phyloP scores from a whole-genome alignment of 768 basidiomycete species.

The Tylopilus rubrobrunneus region DNA sequence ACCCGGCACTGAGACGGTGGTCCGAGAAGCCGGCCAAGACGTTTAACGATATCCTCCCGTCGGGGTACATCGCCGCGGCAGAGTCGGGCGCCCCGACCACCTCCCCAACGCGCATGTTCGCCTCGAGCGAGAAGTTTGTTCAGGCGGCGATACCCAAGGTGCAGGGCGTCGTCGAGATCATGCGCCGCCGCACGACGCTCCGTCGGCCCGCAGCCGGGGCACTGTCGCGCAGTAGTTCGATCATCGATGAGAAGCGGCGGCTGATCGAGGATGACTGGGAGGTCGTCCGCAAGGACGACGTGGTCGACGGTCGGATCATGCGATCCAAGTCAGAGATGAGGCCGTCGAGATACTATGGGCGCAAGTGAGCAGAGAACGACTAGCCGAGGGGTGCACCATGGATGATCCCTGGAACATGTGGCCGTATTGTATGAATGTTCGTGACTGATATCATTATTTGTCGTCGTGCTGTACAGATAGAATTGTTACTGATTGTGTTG shows the following conservation, averaged over 20 bases:
- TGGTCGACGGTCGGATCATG: conserved; percentile 1
- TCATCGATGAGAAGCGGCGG: conserved; percentile 16
- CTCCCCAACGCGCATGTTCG: background rate
- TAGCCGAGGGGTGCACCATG: background rate
- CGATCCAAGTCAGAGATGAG: conserved; percentile 28
- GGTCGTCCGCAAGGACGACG: conserved; percentile 11
- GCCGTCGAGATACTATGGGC: conserved; percentile 16
- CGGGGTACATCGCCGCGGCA: conserved; percentile 41
- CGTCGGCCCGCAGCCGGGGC: background rate
- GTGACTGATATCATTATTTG: conserved; percentile 1
- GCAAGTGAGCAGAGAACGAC: conserved; percentile 8
- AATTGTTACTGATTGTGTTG: background rate
- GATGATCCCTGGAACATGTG: background rate
- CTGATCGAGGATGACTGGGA: conserved; percentile 23
- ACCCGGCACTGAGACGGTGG: conserved; percentile 26
- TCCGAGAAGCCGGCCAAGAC: conserved; percentile 30
- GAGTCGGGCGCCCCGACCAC: conserved; percentile 16
- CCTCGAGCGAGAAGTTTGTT: conserved; percentile 31
- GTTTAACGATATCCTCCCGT: conserved; percentile 47
- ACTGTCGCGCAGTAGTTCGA: conserved; percentile 10
- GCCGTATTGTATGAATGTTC: background rate
- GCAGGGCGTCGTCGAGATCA: conserved; percentile 32
- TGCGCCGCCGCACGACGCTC: conserved; percentile 21
- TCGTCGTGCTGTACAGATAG: conserved; percentile 8
- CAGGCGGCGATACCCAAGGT: conserved; percentile 39